Evolutionary conservation across 345 rosid species (phyloP).

Genomic region (Odontarrhena argentea): DNA sequence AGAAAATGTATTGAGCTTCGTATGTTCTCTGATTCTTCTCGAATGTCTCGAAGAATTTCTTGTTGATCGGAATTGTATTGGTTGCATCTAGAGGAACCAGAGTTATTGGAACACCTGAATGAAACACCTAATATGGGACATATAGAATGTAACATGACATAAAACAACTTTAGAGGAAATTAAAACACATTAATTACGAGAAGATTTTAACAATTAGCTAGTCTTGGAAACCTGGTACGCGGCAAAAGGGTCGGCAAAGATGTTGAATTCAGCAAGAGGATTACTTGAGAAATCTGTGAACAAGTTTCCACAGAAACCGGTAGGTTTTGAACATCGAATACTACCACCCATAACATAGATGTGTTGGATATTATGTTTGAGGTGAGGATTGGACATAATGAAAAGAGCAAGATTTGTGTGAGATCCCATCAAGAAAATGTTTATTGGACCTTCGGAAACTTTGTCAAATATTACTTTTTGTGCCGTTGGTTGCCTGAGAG

Average conservation of each 20-base stretch:
- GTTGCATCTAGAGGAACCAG: conserved; percentile 92
- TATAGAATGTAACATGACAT: no score
- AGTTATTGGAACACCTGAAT: conserved; percentile 83
- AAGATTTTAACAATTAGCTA: no score
- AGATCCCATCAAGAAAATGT: conserved; percentile 58
- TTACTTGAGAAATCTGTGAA: conserved; percentile 67
- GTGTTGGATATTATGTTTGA: conserved; percentile 74
- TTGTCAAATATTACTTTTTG: conserved; percentile 76
- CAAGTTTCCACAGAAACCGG: conserved; percentile 82
- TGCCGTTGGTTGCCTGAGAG: conserved; percentile 75
- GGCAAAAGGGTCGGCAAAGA: conserved; percentile 85
- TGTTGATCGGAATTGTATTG: conserved; percentile 66
- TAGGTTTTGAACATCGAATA: conserved; percentile 62
- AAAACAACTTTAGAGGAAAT: no score
- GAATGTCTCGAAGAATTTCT: conserved; percentile 62
- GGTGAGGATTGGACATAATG: conserved; percentile 73
- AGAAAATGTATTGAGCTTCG: conserved; percentile 80
- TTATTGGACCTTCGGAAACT: conserved; percentile 74
- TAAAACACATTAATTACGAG: no score
- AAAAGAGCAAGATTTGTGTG: conserved; percentile 80
- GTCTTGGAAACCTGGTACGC: conserved; percentile 63
- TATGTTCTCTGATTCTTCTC: conserved; percentile 62
- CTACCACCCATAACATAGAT: conserved; percentile 91
- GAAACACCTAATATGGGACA: conserved; percentile 57
- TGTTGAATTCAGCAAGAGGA: conserved; percentile 89